These are phyloP conservation scores for Clonostachys solani DNA, from an alignment of 2,329 filamentous ascomycete genomes.

Conservation along the genomic window DNA sequence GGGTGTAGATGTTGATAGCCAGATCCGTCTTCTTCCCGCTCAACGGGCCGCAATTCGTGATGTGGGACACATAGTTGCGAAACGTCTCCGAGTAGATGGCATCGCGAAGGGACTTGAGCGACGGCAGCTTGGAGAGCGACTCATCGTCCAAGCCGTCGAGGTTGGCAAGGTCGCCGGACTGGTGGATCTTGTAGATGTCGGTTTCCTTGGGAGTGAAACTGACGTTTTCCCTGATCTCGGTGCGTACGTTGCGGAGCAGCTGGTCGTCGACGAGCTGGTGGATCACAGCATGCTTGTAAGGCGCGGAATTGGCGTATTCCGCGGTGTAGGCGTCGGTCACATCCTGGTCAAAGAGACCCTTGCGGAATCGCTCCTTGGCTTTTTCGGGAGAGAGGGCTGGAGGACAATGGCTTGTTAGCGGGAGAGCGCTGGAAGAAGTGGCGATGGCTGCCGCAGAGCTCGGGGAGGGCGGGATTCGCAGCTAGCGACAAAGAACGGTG, in stretches of 20 bases:
- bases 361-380: constrained; percentile 56
- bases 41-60: constrained; percentile 81
- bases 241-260: constrained; percentile 80
- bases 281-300: constrained; percentile 93
- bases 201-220: constrained; percentile 98
- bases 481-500: constrained; percentile 1
- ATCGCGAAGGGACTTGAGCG: constrained; percentile 87
- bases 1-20: constrained; percentile 98
- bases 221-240: constrained; percentile 85
- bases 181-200: constrained; percentile 99
- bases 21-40: constrained; percentile 96
- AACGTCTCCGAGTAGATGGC: constrained; percentile 89
- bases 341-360: constrained; percentile 58
- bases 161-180: constrained; percentile 95
- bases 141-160: constrained; percentile 88
- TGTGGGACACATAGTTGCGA: constrained; percentile 79
- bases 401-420: constrained; percentile 5
- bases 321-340: constrained; percentile 55
- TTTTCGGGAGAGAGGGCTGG: constrained; percentile 43
- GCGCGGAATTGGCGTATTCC: constrained; percentile 59
- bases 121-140: constrained; percentile 81
- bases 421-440: constrained; percentile 3
- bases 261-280: constrained; percentile 71
- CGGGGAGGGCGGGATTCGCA: constrained; percentile 1
- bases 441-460: neutral